A percentile compares a stretch with the other conserved stretches of the same genome.
Evolutionary conservation across 1,139 yeast genomes (phyloP).

Genomic region (Pichia sp.): DNA sequence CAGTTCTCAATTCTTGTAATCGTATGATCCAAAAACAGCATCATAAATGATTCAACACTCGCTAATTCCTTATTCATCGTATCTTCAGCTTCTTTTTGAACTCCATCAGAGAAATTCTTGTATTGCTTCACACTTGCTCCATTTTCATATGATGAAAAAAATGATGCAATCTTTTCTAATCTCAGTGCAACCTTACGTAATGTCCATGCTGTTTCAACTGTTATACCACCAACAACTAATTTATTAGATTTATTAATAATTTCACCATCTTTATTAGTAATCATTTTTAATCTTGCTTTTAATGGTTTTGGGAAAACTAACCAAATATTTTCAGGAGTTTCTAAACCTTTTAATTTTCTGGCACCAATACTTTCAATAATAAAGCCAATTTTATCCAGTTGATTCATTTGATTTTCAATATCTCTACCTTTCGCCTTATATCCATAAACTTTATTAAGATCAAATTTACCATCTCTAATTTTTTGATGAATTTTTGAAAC

Average conservation of each 20-base stretch:
- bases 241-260: conserved; percentile 24
- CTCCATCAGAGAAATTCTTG: conserved; percentile 15
- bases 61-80: conserved; percentile 13
- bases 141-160: conserved; percentile 7
- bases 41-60: conserved; percentile 31
- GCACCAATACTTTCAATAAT: conserved; percentile 74
- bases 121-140: conserved; percentile 4
- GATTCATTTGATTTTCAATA: conserved; percentile 60
- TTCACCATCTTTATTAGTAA: conserved; percentile 24
- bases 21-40: conserved; percentile 53
- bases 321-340: conserved; percentile 84
- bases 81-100: conserved; percentile 19
- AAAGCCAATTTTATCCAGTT: conserved; percentile 66
- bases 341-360: conserved; percentile 85
- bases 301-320: conserved; percentile 68
- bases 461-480: conserved; percentile 36
- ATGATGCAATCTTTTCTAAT: conserved; percentile 40
- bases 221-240: conserved; percentile 27
- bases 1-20: conserved; percentile 60
- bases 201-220: conserved; percentile 36
- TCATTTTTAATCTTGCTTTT: conserved; percentile 48
- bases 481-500: conserved; percentile 50
- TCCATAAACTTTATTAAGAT: conserved; percentile 55
- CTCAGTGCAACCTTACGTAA: conserved; percentile 44
- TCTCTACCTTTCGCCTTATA: conserved; percentile 54